A percentile compares a stretch with the other conserved stretches of the same genome.
Conservation (phyloP, 495 filamentous ascomycete genomes). For the Friedmanniomyces simplex region DNA sequence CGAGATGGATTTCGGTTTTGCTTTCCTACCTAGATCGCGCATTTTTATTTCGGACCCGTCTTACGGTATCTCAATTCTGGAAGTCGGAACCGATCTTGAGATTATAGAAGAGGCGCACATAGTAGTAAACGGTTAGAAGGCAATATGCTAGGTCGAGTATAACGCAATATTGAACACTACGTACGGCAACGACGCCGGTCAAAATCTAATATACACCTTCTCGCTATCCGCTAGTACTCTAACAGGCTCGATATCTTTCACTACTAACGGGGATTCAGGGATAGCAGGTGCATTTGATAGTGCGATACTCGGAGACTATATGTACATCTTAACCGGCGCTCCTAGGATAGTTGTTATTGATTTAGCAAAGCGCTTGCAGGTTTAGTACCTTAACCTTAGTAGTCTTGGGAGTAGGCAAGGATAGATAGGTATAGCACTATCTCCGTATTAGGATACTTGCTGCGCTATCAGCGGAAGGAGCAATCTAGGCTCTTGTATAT, state of each 20-base stretch:
- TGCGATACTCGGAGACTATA: no score
- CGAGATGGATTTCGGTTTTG: slow-evolving; percentile 3
- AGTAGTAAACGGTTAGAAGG: background rate
- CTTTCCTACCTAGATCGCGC: background rate
- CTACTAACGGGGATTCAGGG: no score
- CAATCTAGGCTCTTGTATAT: no score
- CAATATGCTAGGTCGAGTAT: slow-evolving; percentile 5
- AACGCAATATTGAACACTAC: background rate
- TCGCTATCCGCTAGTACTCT: background rate
- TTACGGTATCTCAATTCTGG: slow-evolving; percentile 6
- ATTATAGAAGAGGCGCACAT: background rate
- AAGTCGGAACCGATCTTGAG: background rate
- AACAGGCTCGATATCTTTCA: background rate
- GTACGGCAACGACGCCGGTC: slow-evolving; percentile 9
- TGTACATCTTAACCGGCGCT: no score
- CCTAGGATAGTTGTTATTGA: no score
- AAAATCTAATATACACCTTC: background rate
- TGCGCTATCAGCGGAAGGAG: no score
- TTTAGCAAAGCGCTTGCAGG: no score
- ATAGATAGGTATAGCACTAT: no score
- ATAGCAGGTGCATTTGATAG: background rate
- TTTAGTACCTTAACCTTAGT: no score
- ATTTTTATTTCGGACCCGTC: slow-evolving; percentile 6
- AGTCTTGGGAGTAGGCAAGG: no score
- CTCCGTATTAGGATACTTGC: no score